These are phyloP conservation scores for Penicillium subrubescens DNA, from an alignment of 495 filamentous ascomycete genomes.

Conservation along the genomic window DNA sequence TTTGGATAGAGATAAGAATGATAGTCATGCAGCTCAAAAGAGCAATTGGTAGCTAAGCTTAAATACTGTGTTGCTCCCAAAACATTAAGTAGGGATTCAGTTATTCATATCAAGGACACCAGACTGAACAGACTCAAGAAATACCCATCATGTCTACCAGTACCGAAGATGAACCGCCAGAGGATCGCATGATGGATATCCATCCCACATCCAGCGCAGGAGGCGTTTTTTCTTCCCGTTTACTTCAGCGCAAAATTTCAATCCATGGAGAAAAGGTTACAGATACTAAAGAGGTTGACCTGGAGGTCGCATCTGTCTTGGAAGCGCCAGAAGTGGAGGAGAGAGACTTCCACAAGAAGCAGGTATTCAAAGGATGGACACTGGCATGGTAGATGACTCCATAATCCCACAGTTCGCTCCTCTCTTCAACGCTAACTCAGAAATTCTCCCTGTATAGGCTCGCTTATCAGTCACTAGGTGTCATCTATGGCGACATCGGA, in stretches of 20 bases:
- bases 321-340: slow-evolving; percentile 1
- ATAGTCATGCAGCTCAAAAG: neutral
- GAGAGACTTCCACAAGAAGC: slow-evolving; percentile 9
- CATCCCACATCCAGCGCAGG: neutral
- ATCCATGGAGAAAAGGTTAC: neutral
- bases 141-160: neutral
- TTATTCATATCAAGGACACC: too few relatives aligned
- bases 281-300: neutral
- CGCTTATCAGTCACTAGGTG: slow-evolving; percentile 68
- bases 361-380: slow-evolving; percentile 10
- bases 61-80: neutral
- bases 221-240: slow-evolving; percentile 1
- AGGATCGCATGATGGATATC: slow-evolving; percentile 4
- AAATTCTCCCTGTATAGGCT: slow-evolving; percentile 33
- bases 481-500: slow-evolving; percentile 76
- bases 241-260: neutral
- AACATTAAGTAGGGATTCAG: neutral
- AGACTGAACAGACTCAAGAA: too few relatives aligned
- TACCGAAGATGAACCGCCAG: neutral
- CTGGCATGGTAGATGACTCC: neutral
- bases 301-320: slow-evolving; percentile 4
- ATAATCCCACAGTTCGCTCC: neutral
- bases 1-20: neutral
- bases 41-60: neutral
- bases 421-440: neutral